Base-by-base conservation (phyloP, 2,329 filamentous ascomycete genomes). In the Colletotrichum kahawae region DNA sequence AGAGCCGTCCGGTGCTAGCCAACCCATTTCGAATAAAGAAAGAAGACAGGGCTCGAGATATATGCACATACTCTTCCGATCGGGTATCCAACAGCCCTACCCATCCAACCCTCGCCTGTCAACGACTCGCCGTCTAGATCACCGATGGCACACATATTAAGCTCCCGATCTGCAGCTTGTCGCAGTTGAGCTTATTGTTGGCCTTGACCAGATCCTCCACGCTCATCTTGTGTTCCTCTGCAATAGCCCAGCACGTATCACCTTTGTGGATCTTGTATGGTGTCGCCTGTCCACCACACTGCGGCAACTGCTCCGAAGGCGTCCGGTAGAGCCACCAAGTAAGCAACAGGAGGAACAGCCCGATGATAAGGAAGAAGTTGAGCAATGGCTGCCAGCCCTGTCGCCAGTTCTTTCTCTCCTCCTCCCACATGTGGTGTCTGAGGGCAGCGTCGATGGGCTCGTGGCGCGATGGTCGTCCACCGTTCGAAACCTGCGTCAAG, bases 301-400 rank as follows among this genome's bases (percentile, higher is more conserved):
- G 38, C 18, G 73, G 43, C 27, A 63, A 63, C 34, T 68, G 27
- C 33, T 63, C 63, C 12, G 79, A 78, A 0, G 83, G 78, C 4
- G 80, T 81, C 70, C 81, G 79, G 71, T 83, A 81, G 21, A 90
- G 82, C 80, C 86, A 87, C 86, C 87, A 90, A 74, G 88, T 86
- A 57, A 92, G 78, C 21, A 86, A 79, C 38, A 91, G 79, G 63
- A 92, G 81, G 74, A 87, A 88, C 18, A 91, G 78, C 5, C 89
- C 83, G 68, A 90, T 84, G 43, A 92, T 80, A 75, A 91, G 81
- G 69, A 89, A 89, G 81, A 91, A 92, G 79, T 91, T 91, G 79
- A 92, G 84, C 77, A 92, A 83, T n/a, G 88, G 88, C 83, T 85
- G 86, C 82, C 89, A 83, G 74, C 89, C 87, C 38, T 86, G 85